A percentile compares a stretch with the other conserved stretches of the same genome.
Conservation (phyloP, 805 yeast species). For the Schwanniomyces vanrijiae region DNA sequence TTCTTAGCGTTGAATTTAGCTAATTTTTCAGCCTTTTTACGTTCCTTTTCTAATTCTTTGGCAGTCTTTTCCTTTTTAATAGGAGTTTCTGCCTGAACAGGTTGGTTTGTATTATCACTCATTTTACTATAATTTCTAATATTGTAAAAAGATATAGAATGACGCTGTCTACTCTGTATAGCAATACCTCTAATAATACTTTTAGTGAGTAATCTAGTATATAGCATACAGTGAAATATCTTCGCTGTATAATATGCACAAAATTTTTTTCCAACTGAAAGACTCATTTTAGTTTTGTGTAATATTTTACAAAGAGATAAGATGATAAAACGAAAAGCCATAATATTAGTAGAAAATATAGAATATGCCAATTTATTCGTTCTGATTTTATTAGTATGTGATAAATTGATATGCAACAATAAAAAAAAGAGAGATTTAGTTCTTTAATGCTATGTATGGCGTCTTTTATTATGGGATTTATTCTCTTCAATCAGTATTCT, state of each 20-base stretch:
- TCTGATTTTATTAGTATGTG: too few species aligned
- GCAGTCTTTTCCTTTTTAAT: slow-evolving; percentile 57
- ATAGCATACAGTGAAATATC: slow-evolving; percentile 13
- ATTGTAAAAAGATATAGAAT: background rate
- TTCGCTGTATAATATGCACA: slow-evolving; percentile 2
- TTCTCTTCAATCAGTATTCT: background rate
- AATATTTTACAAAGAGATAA: background rate
- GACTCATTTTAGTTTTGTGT: slow-evolving; percentile 7
- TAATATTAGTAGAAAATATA: background rate
- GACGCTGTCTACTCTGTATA: background rate
- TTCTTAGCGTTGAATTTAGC: slow-evolving; percentile 87
- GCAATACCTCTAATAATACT: slow-evolving; percentile 7
- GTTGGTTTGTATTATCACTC: slow-evolving; percentile 12
- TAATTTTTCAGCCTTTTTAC: slow-evolving; percentile 83
- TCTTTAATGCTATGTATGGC: background rate
- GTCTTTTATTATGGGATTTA: background rate
- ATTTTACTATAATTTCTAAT: slow-evolving; percentile 8
- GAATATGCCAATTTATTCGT: too few species aligned
- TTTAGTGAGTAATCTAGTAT: slow-evolving; percentile 12
- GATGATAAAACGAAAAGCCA: background rate
- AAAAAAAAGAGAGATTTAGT: background rate
- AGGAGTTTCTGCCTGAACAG: slow-evolving; percentile 13
- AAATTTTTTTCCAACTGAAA: slow-evolving; percentile 7
- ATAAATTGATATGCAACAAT: background rate
- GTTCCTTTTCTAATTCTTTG: slow-evolving; percentile 82